These are phyloP conservation scores for Geotrichum histeridarum DNA, from an alignment of 1,139 yeast genomes.

Conservation along the genomic window DNA sequence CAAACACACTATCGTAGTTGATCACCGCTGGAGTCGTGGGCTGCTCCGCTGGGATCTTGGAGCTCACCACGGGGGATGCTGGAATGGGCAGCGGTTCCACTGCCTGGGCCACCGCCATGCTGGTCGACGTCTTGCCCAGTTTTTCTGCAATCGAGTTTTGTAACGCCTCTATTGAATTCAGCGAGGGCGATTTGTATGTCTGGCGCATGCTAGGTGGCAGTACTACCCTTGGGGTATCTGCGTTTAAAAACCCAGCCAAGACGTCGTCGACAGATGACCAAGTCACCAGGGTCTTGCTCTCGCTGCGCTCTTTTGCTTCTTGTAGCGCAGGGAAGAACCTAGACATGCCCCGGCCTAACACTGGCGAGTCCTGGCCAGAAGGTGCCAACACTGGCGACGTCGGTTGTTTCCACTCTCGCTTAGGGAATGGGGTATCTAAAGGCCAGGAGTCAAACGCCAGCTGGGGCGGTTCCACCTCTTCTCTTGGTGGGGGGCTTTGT, in stretches of 20 bases:
- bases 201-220: not conserved
- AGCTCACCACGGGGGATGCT: constrained; percentile 1
- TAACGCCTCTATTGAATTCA: constrained; percentile 19
- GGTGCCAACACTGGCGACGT: not conserved
- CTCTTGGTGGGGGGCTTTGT: constrained; percentile 2
- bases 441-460: constrained; percentile 2
- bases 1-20: constrained; percentile 7
- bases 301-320: not conserved
- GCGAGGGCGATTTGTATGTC: constrained; percentile 10
- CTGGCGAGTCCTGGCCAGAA: not conserved
- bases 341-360: constrained; percentile 3
- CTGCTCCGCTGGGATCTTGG: constrained; percentile 3
- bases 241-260: not conserved
- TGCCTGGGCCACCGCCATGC: not conserved
- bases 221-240: not conserved
- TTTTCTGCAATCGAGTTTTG: constrained; percentile 21
- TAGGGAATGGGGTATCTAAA: not conserved
- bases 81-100: not conserved
- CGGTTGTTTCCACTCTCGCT: not conserved
- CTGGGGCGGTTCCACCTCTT: constrained; percentile 7
- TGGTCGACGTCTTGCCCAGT: constrained; percentile 5
- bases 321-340: constrained; percentile 10
- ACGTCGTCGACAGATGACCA: not conserved
- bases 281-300: not conserved
- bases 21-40: constrained; percentile 2